phyloP scores from a whole-genome alignment of 164 flowering plant species.

The Macadamia integrifolia region DNA sequence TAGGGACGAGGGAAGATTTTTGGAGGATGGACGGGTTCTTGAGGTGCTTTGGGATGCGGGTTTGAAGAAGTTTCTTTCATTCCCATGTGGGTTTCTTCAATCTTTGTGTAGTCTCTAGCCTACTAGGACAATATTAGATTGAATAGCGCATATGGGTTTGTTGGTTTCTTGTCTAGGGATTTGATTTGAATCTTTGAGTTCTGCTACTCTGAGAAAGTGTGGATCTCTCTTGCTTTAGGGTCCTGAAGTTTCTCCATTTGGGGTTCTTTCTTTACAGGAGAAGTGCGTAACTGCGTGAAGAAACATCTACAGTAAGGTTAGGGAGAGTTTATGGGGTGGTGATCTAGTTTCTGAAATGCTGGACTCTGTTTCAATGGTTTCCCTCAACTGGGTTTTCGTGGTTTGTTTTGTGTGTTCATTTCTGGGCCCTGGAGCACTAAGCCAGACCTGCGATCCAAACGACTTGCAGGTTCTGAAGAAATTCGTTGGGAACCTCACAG shows the following conservation, averaged over 20 bases:
- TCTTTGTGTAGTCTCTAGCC: background rate
- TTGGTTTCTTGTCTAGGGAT: slow-evolving; percentile 19
- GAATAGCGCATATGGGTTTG: slow-evolving; percentile 2
- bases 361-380: slow-evolving; percentile 22
- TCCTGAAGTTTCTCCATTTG: too few species aligned
- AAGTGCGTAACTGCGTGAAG: too few species aligned
- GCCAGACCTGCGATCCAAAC: slow-evolving; percentile 39
- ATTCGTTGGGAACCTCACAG: slow-evolving; percentile 49
- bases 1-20: background rate
- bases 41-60: slow-evolving; percentile 20
- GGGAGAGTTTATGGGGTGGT: slow-evolving; percentile 5
- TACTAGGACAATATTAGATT: background rate
- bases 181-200: slow-evolving; percentile 10
- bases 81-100: background rate
- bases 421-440: slow-evolving; percentile 21
- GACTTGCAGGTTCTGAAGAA: slow-evolving; percentile 54
- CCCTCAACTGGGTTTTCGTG: slow-evolving; percentile 41
- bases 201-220: too few species aligned
- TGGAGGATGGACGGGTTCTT: slow-evolving; percentile 7
- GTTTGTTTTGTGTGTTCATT: slow-evolving; percentile 31
- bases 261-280: too few species aligned
- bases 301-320: too few species aligned
- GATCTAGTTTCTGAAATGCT: slow-evolving; percentile 32
- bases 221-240: too few species aligned
- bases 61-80: slow-evolving; percentile 8